Percentiles rank a stretch among this genome's conserved stretches.
Conservation (phyloP, 2,329 filamentous ascomycete species). For the Paecilomyces variotii region DNA sequence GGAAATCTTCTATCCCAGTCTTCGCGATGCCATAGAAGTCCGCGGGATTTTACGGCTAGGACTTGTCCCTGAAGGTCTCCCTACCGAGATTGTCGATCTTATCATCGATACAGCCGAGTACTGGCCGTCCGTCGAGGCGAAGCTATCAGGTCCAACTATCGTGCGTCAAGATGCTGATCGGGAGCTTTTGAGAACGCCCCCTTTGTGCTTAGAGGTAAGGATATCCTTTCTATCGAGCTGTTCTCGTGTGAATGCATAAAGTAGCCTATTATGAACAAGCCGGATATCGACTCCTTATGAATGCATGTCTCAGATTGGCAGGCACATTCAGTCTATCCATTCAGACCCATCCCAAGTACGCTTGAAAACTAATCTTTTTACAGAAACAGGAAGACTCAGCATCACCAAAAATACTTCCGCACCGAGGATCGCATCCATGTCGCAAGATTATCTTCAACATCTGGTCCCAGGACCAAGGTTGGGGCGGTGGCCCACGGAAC, state of each 20-base stretch:
- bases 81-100: constrained; percentile 31
- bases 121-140: constrained; percentile 13
- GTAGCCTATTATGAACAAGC: background rate
- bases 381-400: constrained; percentile 10
- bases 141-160: constrained; percentile 11
- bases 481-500: constrained; percentile 11
- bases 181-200: constrained; percentile 26
- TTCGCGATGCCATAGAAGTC: constrained; percentile 26
- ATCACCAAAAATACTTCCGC: constrained; percentile 19
- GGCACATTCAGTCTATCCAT: background rate
- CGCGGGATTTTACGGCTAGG: constrained; percentile 25
- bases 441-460: constrained; percentile 31
- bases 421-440: constrained; percentile 28
- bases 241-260: background rate
- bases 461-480: constrained; percentile 30
- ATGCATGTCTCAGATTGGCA: background rate
- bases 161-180: constrained; percentile 26
- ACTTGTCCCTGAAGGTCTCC: constrained; percentile 15
- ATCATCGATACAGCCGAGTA: constrained; percentile 31
- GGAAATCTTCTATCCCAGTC: constrained; percentile 16
- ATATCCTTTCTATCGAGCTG: background rate
- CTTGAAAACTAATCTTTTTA: background rate
- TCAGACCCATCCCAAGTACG: background rate
- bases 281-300: background rate
- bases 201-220: constrained; percentile 25